These are phyloP conservation scores for Komagataella mondaviorum DNA, from an alignment of 805 yeast genomes.

Conservation along the genomic window DNA sequence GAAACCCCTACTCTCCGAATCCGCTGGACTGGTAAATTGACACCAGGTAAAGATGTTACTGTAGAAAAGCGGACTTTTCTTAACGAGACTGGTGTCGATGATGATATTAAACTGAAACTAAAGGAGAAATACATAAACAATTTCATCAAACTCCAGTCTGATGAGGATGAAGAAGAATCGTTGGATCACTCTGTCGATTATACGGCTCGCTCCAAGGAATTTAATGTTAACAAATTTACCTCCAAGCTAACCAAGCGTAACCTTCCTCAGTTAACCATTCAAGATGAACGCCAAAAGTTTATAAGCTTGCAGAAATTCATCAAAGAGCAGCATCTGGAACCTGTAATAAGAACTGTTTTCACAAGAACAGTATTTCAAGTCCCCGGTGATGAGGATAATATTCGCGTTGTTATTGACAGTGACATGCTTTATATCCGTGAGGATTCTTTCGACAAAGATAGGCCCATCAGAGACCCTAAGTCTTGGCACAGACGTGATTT, in stretches of 20 bases:
- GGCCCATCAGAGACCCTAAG: conserved; percentile 62
- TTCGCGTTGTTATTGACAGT: conserved; percentile 94
- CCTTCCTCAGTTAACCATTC: background rate
- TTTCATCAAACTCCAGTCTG: conserved; percentile 44
- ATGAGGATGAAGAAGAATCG: conserved; percentile 32
- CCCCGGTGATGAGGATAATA: conserved; percentile 94
- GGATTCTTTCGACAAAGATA: conserved; percentile 82
- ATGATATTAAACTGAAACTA: conserved; percentile 76
- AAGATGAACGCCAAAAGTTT: background rate
- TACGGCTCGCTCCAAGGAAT: conserved; percentile 81
- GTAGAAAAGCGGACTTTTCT: conserved; percentile 97
- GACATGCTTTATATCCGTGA: conserved; percentile 95
- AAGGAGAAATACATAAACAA: conserved; percentile 86
- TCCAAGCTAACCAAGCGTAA: conserved; percentile 78
- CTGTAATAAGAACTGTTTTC: conserved; percentile 91
- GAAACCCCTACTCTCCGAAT: conserved; percentile 98
- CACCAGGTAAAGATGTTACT: conserved; percentile 77
- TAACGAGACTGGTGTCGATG: conserved; percentile 99
- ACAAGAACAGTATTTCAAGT: conserved; percentile 98
- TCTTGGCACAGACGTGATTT: conserved; percentile 99
- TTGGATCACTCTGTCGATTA: conserved; percentile 75
- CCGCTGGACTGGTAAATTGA: conserved; percentile 99
- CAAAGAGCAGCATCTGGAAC: conserved; percentile 72
- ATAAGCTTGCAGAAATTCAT: conserved; percentile 17
- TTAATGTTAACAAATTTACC: conserved; percentile 82